phyloP scores from a whole-genome alignment of 2,329 filamentous ascomycete species.

The Periconia sp. region DNA sequence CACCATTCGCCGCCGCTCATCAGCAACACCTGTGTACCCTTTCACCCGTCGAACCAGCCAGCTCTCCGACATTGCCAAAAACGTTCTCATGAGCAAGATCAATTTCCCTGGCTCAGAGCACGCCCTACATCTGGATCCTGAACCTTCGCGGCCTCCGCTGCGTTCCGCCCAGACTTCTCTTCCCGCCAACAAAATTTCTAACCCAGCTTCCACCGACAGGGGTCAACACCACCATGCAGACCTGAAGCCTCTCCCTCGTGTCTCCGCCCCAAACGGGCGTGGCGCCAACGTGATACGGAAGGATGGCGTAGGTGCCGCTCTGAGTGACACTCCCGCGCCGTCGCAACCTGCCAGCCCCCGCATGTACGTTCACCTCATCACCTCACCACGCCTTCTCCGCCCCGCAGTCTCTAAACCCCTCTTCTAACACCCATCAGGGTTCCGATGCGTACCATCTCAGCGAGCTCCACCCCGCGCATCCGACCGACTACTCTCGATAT shows the following conservation, averaged over 20 bases:
- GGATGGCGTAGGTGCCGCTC: slow-evolving; percentile 54
- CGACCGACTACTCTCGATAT: slow-evolving; percentile 97
- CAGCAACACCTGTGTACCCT: slow-evolving; percentile 16
- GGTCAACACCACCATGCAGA: slow-evolving; percentile 22
- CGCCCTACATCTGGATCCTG: slow-evolving; percentile 18
- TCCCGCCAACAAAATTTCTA: slow-evolving; percentile 7
- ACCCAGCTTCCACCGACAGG: slow-evolving; percentile 22
- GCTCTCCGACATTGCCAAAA: slow-evolving; percentile 53
- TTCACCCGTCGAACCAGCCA: slow-evolving; percentile 42
- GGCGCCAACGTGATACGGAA: slow-evolving; percentile 21
- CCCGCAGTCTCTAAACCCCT: neutral
- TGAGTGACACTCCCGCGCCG: slow-evolving; percentile 65
- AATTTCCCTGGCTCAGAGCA: slow-evolving; percentile 22
- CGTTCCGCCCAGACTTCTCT: slow-evolving; percentile 19
- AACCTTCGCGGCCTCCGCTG: slow-evolving; percentile 19
- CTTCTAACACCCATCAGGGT: slow-evolving; percentile 52
- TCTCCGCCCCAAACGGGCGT: slow-evolving; percentile 7
- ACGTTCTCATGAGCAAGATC: slow-evolving; percentile 53
- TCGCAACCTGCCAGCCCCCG: slow-evolving; percentile 64
- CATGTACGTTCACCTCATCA: slow-evolving; percentile 53
- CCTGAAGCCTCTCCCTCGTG: slow-evolving; percentile 32
- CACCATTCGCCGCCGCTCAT: slow-evolving; percentile 17
- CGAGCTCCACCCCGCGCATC: slow-evolving; percentile 73
- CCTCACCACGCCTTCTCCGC: slow-evolving; percentile 5
- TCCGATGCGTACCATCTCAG: slow-evolving; percentile 72